Conservation (phyloP, 768 basidiomycete genomes). For the Leccinum subgranulosum region DNA sequence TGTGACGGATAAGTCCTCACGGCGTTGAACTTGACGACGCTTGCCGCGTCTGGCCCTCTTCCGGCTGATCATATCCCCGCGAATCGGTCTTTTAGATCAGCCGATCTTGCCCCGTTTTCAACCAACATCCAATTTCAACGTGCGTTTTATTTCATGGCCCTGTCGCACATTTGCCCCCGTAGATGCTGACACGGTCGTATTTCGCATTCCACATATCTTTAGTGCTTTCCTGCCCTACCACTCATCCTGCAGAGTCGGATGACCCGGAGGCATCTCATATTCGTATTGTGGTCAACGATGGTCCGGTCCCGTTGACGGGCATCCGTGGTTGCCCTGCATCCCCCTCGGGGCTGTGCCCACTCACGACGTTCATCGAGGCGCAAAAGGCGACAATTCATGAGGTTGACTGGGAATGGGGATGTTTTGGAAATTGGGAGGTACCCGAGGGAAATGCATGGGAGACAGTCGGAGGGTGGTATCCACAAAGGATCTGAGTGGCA, state of each 20-base stretch:
- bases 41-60: constrained; percentile 71
- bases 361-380: constrained; percentile 66
- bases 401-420: constrained; percentile 75
- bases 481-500: not conserved
- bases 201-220: constrained; percentile 9
- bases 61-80: constrained; percentile 68
- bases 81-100: constrained; percentile 64
- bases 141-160: constrained; percentile 34
- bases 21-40: constrained; percentile 76
- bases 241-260: not conserved
- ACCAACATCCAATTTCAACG: constrained; percentile 89
- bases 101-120: constrained; percentile 82
- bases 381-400: constrained; percentile 62
- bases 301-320: constrained; percentile 74
- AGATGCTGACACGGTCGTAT: not conserved
- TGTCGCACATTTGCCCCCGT: not conserved
- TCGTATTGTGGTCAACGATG: constrained; percentile 86
- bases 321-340: constrained; percentile 70
- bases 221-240: constrained; percentile 58
- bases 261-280: constrained; percentile 52
- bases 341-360: constrained; percentile 63
- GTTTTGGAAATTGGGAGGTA: constrained; percentile 72
- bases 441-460: constrained; percentile 66
- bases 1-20: constrained; percentile 60
- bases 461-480: constrained; percentile 39